Conservation (phyloP, 768 basidiomycete genomes). For the Omphalotus guepiniiformis region DNA sequence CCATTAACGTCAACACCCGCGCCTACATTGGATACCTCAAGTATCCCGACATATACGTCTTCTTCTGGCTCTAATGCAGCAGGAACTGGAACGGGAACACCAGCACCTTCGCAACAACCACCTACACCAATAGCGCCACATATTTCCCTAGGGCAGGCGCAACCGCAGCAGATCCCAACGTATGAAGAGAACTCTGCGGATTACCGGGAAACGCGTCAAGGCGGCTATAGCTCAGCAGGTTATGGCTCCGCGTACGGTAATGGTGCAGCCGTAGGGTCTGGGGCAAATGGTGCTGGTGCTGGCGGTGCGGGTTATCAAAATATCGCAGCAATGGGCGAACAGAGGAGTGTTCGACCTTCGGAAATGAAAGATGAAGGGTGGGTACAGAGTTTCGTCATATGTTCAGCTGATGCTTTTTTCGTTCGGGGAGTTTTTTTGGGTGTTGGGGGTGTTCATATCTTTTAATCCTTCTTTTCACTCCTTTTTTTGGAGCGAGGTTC, state of each 20-base stretch:
- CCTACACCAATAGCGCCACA: conserved; percentile 59
- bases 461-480: neutral
- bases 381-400: conserved; percentile 37
- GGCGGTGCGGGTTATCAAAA: conserved; percentile 39
- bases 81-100: conserved; percentile 22
- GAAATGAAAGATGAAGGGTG: conserved; percentile 99
- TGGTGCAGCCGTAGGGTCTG: neutral
- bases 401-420: neutral
- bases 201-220: conserved; percentile 37
- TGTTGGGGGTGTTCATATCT: neutral
- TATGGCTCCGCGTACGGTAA: neutral
- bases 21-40: conserved; percentile 20
- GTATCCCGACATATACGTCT: conserved; percentile 18
- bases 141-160: conserved; percentile 51
- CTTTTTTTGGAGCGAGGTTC: no score
- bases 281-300: no score
- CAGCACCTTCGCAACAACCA: conserved; percentile 4
- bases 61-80: no score
- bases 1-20: neutral
- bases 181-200: conserved; percentile 61
- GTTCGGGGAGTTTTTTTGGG: neutral
- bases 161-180: conserved; percentile 77
- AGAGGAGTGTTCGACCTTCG: conserved; percentile 72
- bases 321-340: conserved; percentile 37
- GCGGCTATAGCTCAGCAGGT: conserved; percentile 25